A percentile compares a stretch with the other conserved stretches of the same genome.
Evolutionary conservation across 192 early-diverging fungal genomes (phyloP).

Genomic region (Dissophora globulifera): DNA sequence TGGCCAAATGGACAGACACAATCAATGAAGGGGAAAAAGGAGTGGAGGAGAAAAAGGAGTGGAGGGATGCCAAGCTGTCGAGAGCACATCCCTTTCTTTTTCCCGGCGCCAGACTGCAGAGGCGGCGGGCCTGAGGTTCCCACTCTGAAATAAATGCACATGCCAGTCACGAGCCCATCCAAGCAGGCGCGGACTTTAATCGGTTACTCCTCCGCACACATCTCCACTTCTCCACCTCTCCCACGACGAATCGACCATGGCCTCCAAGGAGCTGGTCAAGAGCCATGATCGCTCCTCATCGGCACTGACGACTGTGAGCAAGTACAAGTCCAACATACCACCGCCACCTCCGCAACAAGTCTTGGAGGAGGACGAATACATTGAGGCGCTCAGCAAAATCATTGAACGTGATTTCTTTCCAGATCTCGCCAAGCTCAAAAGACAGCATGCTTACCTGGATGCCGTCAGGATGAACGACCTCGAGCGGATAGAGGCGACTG

Average conservation of each 20-base stretch:
- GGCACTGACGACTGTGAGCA: not conserved
- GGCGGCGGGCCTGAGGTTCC: too few species aligned
- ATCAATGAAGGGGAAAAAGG: too few species aligned
- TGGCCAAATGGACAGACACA: too few species aligned
- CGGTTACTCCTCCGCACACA: too few species aligned
- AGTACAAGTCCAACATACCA: slow-evolving; percentile 44
- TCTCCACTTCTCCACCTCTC: not conserved
- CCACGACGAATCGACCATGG: not conserved
- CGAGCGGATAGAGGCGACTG: slow-evolving; percentile 40
- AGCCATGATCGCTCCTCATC: not conserved
- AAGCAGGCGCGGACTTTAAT: too few species aligned
- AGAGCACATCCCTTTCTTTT: too few species aligned
- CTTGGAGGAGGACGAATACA: slow-evolving; percentile 85
- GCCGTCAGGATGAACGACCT: slow-evolving; percentile 49
- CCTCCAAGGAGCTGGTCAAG: not conserved
- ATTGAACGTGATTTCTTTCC: slow-evolving; percentile 90
- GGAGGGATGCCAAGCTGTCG: too few species aligned
- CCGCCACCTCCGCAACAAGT: slow-evolving; percentile 45
- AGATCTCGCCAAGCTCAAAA: slow-evolving; percentile 67
- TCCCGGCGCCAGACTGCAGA: too few species aligned
- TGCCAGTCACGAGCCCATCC: not conserved
- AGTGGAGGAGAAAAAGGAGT: too few species aligned
- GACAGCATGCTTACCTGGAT: slow-evolving; percentile 60
- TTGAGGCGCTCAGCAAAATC: slow-evolving; percentile 76
- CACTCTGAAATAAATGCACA: not conserved